Base-by-base conservation (phyloP, 495 filamentous ascomycete genomes). In the Amphirosellinia nigrospora region DNA sequence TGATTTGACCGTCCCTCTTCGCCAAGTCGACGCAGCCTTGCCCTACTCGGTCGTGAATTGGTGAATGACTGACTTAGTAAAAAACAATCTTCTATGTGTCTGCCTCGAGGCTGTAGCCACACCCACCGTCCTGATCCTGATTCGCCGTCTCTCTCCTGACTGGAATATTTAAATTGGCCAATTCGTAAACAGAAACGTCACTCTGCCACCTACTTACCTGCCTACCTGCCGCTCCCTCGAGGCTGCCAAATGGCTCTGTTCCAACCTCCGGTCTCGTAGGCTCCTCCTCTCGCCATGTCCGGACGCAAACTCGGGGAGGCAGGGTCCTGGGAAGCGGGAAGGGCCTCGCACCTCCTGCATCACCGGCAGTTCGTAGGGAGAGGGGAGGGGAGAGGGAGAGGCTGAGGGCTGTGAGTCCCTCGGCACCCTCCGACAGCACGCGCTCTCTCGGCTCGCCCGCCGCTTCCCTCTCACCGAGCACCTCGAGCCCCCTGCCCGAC, bases 271-370 rank as follows among this genome's bases (percentile, higher is more conserved):
- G 34, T 55, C 26, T 32, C 43, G 60, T 70, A 70, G 68, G 59
- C 59, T 64, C 48, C 19, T 41, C 43, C 45, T 48, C 63, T 50
- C 61, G 78, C 70, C 68, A 96, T 95, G 92, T 90, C 92, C 76
- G 84, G 88, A 80, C 89, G 93, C 82, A 93, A 90, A 84, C 89
- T 97, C 74, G 94, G 94, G 93, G 94, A 80, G 94, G 94, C 76
- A 88, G 94, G 83, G 89, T 98, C 74, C 83, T 98, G 72, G 94
- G 94, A 69, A 94, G 87, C 82, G 92, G 92, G 68, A 91, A 90
- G 79, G 85, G 89, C 72, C 87, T 95, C 73, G 88, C 90, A 64
- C 90, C 92, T 77, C 89, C 91, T 21, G 70, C 77, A 32, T 70
- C 81, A 38, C 70, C 68, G 19, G 72, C 74, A 26, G 59, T 74